Base-by-base conservation (phyloP, 768 basidiomycete species). In the Kwoniella heveanensis region DNA sequence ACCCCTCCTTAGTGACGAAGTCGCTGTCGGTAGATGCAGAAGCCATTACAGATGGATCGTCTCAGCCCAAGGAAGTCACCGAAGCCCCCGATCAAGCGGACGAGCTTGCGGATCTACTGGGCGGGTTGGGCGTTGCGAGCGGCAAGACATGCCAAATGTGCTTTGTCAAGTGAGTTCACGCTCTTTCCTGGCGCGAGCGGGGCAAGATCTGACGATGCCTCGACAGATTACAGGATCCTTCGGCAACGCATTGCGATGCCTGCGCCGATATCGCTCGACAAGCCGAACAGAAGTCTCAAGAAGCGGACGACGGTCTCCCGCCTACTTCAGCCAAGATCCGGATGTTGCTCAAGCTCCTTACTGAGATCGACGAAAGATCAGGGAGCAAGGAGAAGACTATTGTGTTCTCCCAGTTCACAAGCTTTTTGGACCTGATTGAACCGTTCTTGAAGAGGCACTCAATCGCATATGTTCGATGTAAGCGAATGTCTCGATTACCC, bases 331-430 rank as follows among this genome's bases (percentile, higher is more conserved):
- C 94, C 21, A 99, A 99, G 81, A 90, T 92, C 56, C 84, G 88
- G 30, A 92, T 89, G 85, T 84, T 91, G 39, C 70, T 96, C 52
- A 84, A 88, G 71, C 79, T 97, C 10, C 81, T 99, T 46, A 70
- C 81, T 12, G 84, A 86, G 19, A 86, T 92, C 56, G 85, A 88
- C 17, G 80, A 83, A 52, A 85, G 55, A 83, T 86, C 12, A 80
- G 85, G 15, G 77, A 83, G 17, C 80, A 65, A 66, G 63, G 92
- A 96, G 76, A 99, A 97, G 84, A 95, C 93, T 0, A 98, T 98
- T 67, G 87, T 99, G 22, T 98, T 97, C 77, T 93, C 91, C 0
- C 94, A 96, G 69, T 83, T 82, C 69, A 97, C 95, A 0, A 85
- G 56, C 87, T 82, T 84, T 89, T 82, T 99, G 65, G 87, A 94